Conservation (phyloP, 2,329 filamentous ascomycete species). For the Geosmithia flava region DNA sequence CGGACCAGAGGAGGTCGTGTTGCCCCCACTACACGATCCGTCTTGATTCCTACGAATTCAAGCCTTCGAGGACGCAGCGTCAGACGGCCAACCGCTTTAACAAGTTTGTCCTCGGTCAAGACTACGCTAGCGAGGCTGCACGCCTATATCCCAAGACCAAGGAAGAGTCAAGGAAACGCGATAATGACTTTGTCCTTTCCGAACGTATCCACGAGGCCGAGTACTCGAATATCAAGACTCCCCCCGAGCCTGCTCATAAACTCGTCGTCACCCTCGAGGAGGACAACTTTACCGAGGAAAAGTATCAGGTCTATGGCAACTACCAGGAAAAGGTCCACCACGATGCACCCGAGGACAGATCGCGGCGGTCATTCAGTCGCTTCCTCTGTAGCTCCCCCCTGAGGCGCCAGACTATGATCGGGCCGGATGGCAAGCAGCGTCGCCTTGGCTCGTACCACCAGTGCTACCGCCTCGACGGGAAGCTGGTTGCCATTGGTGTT, state of each 20-base stretch:
- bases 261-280: conserved; percentile 60
- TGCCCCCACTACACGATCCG: conserved; percentile 86
- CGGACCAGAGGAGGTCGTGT: conserved; percentile 67
- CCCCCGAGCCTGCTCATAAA: conserved; percentile 52
- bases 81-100: conserved; percentile 70
- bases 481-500: conserved; percentile 63
- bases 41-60: conserved; percentile 53
- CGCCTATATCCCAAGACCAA: conserved; percentile 54
- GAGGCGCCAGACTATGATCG: conserved; percentile 26
- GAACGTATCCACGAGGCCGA: conserved; percentile 62
- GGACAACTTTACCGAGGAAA: conserved; percentile 62
- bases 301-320: conserved; percentile 59
- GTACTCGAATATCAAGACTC: conserved; percentile 34
- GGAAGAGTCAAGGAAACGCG: conserved; percentile 49
- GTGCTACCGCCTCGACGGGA: conserved; percentile 67
- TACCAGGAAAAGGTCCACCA: conserved; percentile 66
- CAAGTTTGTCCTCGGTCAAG: conserved; percentile 53
- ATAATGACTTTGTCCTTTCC: conserved; percentile 54
- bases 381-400: conserved; percentile 68
- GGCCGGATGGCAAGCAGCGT: conserved; percentile 36
- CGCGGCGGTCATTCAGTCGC: conserved; percentile 47
- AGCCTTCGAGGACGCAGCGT: conserved; percentile 58
- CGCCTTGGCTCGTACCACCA: conserved; percentile 67
- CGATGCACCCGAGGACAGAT: conserved; percentile 48
- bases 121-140: conserved; percentile 52